phyloP scores from a whole-genome alignment of 768 basidiomycete species.

The Naganishia kalamii region DNA sequence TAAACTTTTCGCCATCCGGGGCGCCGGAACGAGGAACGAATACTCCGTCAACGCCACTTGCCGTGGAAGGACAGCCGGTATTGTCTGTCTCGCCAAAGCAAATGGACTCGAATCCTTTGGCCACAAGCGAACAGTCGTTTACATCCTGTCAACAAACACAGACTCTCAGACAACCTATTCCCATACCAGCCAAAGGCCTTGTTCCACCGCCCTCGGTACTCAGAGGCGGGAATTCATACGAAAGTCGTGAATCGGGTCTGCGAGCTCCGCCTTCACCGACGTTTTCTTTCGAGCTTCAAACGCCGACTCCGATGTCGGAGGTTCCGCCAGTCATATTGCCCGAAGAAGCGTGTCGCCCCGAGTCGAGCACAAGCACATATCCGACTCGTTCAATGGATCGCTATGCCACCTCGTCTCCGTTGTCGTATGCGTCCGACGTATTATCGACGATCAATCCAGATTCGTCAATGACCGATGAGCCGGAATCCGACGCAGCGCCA shows the following conservation, averaged over 20 bases:
- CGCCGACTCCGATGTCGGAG: background rate
- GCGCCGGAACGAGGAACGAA: background rate
- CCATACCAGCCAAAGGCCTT: constrained; percentile 4
- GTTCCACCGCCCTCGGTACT: constrained; percentile 13
- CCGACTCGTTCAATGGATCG: background rate
- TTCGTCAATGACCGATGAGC: background rate
- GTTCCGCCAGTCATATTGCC: background rate
- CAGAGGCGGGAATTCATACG: background rate
- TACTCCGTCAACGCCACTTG: background rate
- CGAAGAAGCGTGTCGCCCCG: background rate
- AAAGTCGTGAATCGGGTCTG: background rate
- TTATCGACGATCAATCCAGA: background rate
- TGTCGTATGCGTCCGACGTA: background rate
- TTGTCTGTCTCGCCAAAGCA: background rate
- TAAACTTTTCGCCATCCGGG: background rate
- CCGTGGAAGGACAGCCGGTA: background rate
- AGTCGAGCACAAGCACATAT: background rate
- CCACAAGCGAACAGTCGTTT: background rate
- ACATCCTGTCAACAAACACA: background rate
- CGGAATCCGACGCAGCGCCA: background rate
- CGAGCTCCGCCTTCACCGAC: constrained; percentile 1
- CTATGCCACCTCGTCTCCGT: background rate
- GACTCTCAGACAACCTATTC: background rate
- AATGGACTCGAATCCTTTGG: background rate
- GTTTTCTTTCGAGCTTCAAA: constrained; percentile 7